Base-by-base conservation (phyloP, 1,284 basidiomycete species). In the Stereum hirsutum region DNA sequence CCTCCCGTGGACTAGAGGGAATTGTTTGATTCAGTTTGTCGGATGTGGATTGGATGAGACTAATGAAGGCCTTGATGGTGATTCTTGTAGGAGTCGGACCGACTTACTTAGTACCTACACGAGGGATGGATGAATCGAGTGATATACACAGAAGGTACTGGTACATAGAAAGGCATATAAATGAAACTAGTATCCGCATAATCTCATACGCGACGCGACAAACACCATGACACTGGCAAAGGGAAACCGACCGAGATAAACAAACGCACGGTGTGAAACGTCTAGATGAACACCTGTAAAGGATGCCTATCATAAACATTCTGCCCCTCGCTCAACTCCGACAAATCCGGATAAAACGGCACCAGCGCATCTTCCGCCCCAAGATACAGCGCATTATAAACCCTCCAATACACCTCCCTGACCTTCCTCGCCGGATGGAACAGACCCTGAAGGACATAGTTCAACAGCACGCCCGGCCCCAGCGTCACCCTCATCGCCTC, bases 381-480 rank as follows among this genome's bases (percentile, higher is more conserved):
- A 14, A 96, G 75, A 58, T 95, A 91, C 30, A 93, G 66, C 5
- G 89, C 79, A 62, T 91, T 97, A 68, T 96, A 97, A 52, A 94
- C 70, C 42, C 92, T 78, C 87, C 92, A 97, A 60, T 94, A 95
- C 43, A 88, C 91, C 70, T 99, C 96, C 44, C 95, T 77, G 14
- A 99, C 96, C 61, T 95, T 94, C 46, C 96, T 74, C 4, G 96
- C 94, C 0, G 95, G 95, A 57, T 96, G 93, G 77, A 91, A 95
- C 45, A 97, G 64, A 2, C 93, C 93, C 61, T 94, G 90, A n/a
- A 94, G 66, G 25, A 86, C 81, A 58, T 96, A 94, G 57, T 85
- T 88, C 51, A 99, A 69, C 26, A 99, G 69, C 4, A 97, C 78
- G 27, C 96, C 96, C 0, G 95, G 92, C 1, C 96, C 96, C 21